Conservation (phyloP, 2,329 filamentous ascomycete genomes). For the Cladosporium phlei region DNA sequence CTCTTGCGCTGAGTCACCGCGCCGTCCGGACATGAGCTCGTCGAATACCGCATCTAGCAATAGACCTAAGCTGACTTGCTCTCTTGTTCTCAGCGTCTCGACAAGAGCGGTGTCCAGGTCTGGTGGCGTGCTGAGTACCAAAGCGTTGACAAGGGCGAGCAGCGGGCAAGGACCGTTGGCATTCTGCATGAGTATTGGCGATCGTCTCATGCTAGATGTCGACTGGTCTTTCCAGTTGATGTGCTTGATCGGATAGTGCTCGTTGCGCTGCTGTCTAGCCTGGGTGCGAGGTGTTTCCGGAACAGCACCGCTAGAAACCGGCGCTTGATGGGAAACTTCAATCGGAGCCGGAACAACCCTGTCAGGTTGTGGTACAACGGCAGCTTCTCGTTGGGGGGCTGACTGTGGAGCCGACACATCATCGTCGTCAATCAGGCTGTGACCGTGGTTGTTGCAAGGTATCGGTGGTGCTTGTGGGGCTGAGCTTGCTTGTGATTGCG, state of each 20-base stretch:
- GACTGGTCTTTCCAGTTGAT: conserved; percentile 74
- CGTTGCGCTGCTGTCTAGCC: conserved; percentile 49
- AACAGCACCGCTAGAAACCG: conserved; percentile 20
- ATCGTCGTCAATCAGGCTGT: conserved; percentile 14
- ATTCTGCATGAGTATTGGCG: conserved; percentile 87
- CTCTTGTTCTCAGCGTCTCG: conserved; percentile 70
- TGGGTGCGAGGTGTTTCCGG: conserved; percentile 38
- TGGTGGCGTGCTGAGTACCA: conserved; percentile 74
- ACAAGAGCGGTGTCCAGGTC: conserved; percentile 65
- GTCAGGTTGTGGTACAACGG: conserved; percentile 11
- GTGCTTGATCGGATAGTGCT: conserved; percentile 91
- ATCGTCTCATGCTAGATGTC: conserved; percentile 62
- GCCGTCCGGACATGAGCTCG: conserved; percentile 75
- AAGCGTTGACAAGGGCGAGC: conserved; percentile 85
- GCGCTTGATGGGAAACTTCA: conserved; percentile 8
- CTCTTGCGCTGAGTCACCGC: conserved; percentile 58
- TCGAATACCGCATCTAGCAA: conserved; percentile 88
- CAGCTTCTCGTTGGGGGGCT: conserved; percentile 1
- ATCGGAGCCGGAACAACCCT: conserved; percentile 9
- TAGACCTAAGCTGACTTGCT: conserved; percentile 81
- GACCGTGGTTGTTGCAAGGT: conserved; percentile 4
- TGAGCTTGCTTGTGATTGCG: conserved; percentile 8
- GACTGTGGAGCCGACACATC: not conserved
- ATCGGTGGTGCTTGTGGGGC: conserved; percentile 16
- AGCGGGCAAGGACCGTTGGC: conserved; percentile 91